Base-by-base conservation (phyloP, 371 early-diverging fungal species). In the Batkoa obscura region DNA sequence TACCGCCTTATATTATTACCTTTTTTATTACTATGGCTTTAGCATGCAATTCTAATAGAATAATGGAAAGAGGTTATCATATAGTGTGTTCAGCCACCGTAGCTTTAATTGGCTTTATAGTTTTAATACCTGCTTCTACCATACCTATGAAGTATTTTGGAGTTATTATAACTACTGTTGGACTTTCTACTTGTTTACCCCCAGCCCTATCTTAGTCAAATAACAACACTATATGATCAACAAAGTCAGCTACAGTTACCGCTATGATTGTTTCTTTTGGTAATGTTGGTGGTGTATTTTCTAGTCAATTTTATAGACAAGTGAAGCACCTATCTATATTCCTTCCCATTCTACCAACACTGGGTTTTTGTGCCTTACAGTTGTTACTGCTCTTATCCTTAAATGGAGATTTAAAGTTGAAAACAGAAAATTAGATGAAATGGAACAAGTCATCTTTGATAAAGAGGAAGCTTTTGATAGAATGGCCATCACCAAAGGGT, bases 1-100 rank as follows among this genome's bases (percentile, higher is more conserved):
- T 72, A 0, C 78, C 78, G 10, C 60, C 59, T 15, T 60, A 58
- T 41, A 17, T 61, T 37, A 58, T 75, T 59, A 74, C 79, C 9
- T 77, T 80, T 57, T 37, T 72, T 17, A 62, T 76, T 45, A 70
- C 78, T 31, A 65, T 85, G 45, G 2, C 64, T n/a, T 55, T 72
- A 36, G 73, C 81, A 23, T 76, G 78, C 64, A 70, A 75, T 49
- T 79, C 81, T 5, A 83, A 85, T 53, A 71, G 74, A 38, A 65
- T 63, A 32, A 62, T 70, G 38, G 76, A 78, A 35, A 78, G 83
- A 47, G 81, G 80, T 33, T 62, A 68, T 39, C 84, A 83, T 52
- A 66, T 80, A 13, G 73, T 78, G 2, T 49, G 71, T 23, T 74
- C 81, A n/a, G 74, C 73, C 1, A 50, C 69, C 39, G 8, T 84